phyloP scores from a whole-genome alignment of 2,329 filamentous ascomycete species.

The Ophiostoma ips region DNA sequence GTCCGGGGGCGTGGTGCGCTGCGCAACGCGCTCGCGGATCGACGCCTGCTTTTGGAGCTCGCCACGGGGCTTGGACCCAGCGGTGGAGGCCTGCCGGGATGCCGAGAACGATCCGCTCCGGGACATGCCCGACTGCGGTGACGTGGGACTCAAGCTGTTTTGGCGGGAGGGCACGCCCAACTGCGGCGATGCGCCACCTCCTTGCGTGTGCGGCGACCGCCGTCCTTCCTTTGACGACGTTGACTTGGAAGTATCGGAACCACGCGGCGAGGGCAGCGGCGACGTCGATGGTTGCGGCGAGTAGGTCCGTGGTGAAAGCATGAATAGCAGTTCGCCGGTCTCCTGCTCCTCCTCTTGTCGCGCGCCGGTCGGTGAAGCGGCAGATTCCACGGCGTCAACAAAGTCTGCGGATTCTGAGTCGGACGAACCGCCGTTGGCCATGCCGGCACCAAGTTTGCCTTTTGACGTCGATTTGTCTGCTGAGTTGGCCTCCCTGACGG shows the following conservation, averaged over 20 bases:
- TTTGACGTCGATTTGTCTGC: not conserved
- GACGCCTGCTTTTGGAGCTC: conserved; percentile 25
- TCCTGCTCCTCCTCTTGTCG: not conserved
- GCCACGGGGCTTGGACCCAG: not conserved
- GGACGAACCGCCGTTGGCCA: no score
- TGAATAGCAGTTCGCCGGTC: conserved; percentile 27
- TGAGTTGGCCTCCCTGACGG: not conserved
- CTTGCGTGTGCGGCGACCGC: not conserved
- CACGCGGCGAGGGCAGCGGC: conserved; percentile 33
- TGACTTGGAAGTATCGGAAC: conserved; percentile 16
- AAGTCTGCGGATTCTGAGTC: not conserved
- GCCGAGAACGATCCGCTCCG: not conserved
- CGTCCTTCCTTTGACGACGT: not conserved
- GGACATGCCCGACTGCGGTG: not conserved
- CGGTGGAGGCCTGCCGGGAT: not conserved
- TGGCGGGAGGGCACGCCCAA: conserved; percentile 3
- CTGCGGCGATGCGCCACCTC: not conserved
- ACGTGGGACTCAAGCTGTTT: not conserved
- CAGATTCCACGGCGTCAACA: not conserved
- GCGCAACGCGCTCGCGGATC: conserved; percentile 38
- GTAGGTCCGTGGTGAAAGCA: conserved; percentile 44
- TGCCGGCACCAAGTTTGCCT: no score
- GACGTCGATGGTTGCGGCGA: conserved; percentile 37
- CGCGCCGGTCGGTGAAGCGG: not conserved
- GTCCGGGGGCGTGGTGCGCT: conserved; percentile 37